These are phyloP conservation scores for Talaromyces islandicus DNA, from an alignment of 2,329 filamentous ascomycete species.

Conservation along the genomic window DNA sequence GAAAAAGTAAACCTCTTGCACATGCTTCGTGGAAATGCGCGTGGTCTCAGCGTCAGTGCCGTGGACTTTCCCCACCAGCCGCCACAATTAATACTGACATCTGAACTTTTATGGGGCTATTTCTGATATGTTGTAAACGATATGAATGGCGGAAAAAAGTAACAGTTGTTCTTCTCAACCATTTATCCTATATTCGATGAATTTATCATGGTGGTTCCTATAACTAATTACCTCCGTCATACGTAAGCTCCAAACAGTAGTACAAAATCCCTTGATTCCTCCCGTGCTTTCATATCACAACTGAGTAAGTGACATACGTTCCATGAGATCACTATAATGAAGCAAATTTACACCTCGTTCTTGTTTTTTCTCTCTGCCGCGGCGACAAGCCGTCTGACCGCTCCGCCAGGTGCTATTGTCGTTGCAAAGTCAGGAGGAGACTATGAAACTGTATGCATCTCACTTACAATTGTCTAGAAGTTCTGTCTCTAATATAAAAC, in stretches of 20 bases:
- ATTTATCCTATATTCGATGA: not conserved
- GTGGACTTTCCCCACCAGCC: not conserved
- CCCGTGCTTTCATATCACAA: not conserved
- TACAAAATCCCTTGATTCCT: not conserved
- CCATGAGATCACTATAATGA: not conserved
- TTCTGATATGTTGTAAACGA: not conserved
- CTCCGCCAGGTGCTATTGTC: slow-evolving; percentile 19
- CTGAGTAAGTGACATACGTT: not conserved
- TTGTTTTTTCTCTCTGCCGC: slow-evolving; percentile 14
- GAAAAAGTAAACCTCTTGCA: no score
- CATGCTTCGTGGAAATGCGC: no score
- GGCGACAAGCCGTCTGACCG: slow-evolving; percentile 18
- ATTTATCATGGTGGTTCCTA: not conserved
- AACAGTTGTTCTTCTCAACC: not conserved
- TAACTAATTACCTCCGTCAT: not conserved
- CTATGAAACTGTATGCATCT: slow-evolving; percentile 15
- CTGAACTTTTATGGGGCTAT: not conserved
- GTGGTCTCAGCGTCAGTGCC: not conserved
- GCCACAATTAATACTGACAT: not conserved
- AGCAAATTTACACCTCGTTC: slow-evolving; percentile 7
- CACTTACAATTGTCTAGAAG: not conserved
- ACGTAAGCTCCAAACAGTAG: not conserved
- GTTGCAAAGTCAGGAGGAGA: slow-evolving; percentile 20
- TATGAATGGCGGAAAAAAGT: not conserved
- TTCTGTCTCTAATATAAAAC: not conserved